Percentiles rank a stretch among this genome's conserved stretches.
phyloP scores from a whole-genome alignment of 148 eudicot genomes.

The Vaccinium vitisidaea region DNA sequence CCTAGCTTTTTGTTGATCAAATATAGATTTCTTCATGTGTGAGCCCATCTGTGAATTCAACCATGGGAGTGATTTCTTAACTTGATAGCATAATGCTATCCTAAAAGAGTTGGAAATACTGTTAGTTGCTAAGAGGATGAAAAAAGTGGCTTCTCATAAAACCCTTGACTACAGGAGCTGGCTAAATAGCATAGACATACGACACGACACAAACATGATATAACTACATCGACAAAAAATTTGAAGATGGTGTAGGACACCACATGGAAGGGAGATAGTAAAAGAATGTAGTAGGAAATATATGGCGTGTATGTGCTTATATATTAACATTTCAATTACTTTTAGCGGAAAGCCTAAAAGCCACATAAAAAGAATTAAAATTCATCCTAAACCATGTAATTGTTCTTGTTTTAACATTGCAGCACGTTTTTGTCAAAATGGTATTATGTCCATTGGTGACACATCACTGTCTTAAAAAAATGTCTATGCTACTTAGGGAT shows the following conservation, averaged over 20 bases:
- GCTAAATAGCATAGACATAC: not conserved
- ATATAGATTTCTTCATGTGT: conserved; percentile 70
- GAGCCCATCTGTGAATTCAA: conserved; percentile 80
- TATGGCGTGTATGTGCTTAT: not conserved
- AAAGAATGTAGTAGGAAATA: too few relatives aligned
- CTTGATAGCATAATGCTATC: not conserved
- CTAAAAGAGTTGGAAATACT: not conserved
- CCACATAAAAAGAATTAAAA: not conserved
- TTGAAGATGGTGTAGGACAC: not conserved
- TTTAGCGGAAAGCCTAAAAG: not conserved
- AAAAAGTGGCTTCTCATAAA: too few relatives aligned
- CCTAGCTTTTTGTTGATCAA: conserved; percentile 83
- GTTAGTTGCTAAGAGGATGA: not conserved
- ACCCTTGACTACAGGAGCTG: not conserved
- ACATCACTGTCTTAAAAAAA: too few relatives aligned
- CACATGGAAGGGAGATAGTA: not conserved
- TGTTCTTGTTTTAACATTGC: too few relatives aligned
- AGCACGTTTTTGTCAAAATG: too few relatives aligned
- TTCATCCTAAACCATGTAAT: too few relatives aligned
- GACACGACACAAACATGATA: not conserved
- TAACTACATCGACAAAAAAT: not conserved
- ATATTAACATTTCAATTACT: not conserved
- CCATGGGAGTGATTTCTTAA: not conserved
- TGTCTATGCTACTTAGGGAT: too few relatives aligned
- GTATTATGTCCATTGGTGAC: too few relatives aligned